Evolutionary conservation across 2,329 filamentous ascomycete species (phyloP), one percentile per base, ranked within the genome.

Genomic region (Penicillium crustosum): DNA sequence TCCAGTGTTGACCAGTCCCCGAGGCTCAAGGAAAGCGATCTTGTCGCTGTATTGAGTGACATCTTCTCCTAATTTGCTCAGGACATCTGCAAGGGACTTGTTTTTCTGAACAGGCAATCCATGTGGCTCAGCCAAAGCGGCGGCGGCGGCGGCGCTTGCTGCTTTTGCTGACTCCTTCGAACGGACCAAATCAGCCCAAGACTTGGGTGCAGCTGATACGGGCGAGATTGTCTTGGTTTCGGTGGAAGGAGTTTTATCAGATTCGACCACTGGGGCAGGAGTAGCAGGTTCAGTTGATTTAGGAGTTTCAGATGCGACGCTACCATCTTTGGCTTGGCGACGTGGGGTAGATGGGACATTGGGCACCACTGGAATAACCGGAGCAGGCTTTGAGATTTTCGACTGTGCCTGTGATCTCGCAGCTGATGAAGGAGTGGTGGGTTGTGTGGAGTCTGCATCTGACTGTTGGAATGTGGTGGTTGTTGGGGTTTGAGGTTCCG

Each of bases 1-100:
- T 49, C 94, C 94, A 41, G 93, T 95, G 77, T 99, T 99, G 66
- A 96, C 90, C 70, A 99, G 83, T 49, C 94, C 94, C 65, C 93
- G 86, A 50, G 94, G 94, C 77, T 97, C 91, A 50, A 99, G 82
- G 70, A 97, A 97, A 19, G 89, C 82, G 64, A 93, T 80, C 68
- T 89, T 90, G 33, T 84, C 79, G 38, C 75, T 73, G 62, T 79
- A 77, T 57, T 82, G 79, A 47, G 82, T 82, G 38, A 81, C 80
- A 57, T 85, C 83, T 25, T 92, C 86, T 53, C 83, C 84, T 73
- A 93, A 94, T 29, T 85, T 84, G 49, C 83, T 83, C 52, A 99
- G 81, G 36, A 90, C 90, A 66, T 97, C 90, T 4, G 86, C 88
- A 51, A 96, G 79, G 19, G 89, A 88, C 73, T 81, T 83, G 59